Conservation (phyloP, 2,329 filamentous ascomycete genomes). For the Camillea tinctor region DNA sequence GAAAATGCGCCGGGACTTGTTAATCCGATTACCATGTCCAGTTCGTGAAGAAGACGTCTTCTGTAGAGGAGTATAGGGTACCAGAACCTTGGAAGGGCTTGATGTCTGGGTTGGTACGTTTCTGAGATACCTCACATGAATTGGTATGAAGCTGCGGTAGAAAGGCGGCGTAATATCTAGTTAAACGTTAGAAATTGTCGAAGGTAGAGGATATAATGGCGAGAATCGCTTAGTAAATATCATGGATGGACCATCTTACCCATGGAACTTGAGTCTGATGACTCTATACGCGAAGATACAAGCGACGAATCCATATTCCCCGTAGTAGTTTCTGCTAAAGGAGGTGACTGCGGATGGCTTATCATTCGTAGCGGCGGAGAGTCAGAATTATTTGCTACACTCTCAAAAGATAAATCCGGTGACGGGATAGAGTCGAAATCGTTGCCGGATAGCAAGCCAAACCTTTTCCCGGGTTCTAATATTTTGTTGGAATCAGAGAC, state of each 20-base stretch:
- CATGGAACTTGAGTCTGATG: not conserved
- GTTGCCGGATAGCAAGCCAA: not conserved
- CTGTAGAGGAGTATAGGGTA: not conserved
- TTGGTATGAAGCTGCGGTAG: not conserved
- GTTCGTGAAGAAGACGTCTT: conserved; percentile 9
- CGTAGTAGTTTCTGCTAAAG: too few relatives aligned
- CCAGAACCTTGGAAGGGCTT: not conserved
- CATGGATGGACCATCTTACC: not conserved
- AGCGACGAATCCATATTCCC: not conserved
- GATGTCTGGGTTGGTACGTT: not conserved
- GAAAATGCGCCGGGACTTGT: not conserved
- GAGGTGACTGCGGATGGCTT: not conserved
- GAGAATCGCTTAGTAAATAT: not conserved
- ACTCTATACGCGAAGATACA: not conserved
- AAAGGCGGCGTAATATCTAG: not conserved
- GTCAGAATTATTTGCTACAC: conserved; percentile 40
- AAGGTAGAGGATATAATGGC: not conserved
- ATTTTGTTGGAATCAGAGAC: not conserved
- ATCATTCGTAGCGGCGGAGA: conserved; percentile 20
- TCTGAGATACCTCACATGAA: not conserved
- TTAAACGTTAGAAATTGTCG: not conserved
- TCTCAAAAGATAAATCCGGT: conserved; percentile 40
- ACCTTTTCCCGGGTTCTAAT: not conserved
- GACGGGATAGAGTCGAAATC: conserved; percentile 8
- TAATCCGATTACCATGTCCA: conserved; percentile 8